A percentile compares a stretch with the other conserved stretches of the same genome.
phyloP scores from a whole-genome alignment of 108 stramenopile species.

The Licmophora abbreviata region DNA sequence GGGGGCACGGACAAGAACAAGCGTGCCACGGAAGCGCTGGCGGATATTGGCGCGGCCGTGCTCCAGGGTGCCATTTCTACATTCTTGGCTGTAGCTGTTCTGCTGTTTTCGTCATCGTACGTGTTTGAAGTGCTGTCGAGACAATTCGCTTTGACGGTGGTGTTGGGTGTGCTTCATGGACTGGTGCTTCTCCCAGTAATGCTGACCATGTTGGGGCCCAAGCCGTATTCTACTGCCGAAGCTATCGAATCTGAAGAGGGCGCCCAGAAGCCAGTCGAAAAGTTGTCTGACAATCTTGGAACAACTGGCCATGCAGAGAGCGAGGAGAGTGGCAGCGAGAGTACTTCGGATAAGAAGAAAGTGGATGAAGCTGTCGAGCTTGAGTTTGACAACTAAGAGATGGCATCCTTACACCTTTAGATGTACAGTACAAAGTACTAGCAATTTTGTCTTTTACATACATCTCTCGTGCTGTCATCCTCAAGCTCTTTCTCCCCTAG shows the following conservation, averaged over 20 bases:
- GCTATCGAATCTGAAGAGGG: constrained; percentile 7
- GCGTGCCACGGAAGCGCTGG: constrained; percentile 43
- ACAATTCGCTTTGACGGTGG: constrained; percentile 63
- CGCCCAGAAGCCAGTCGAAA: constrained; percentile 2
- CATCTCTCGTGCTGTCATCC: no score
- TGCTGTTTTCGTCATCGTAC: constrained; percentile 44
- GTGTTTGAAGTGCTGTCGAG: constrained; percentile 56
- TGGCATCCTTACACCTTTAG: no score
- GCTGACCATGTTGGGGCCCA: constrained; percentile 46
- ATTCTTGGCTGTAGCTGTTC: constrained; percentile 70
- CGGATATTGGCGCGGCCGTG: constrained; percentile 70
- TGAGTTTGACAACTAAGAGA: no score
- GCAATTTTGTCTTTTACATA: no score
- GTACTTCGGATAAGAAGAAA: no score
- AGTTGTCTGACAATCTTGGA: no score
- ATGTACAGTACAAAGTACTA: no score
- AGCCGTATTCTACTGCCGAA: constrained; percentile 42
- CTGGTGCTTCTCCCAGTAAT: constrained; percentile 57
- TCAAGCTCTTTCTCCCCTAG: no score
- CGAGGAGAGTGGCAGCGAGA: no score
- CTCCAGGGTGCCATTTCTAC: constrained; percentile 64
- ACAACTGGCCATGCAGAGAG: no score
- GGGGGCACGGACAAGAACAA: constrained; percentile 46
- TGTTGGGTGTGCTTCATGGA: constrained; percentile 52
- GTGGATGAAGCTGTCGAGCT: no score